A percentile compares a stretch with the other conserved stretches of the same genome.
These are phyloP conservation scores for Quercus robur DNA, from an alignment of 306 rosid species.

Conservation along the genomic window DNA sequence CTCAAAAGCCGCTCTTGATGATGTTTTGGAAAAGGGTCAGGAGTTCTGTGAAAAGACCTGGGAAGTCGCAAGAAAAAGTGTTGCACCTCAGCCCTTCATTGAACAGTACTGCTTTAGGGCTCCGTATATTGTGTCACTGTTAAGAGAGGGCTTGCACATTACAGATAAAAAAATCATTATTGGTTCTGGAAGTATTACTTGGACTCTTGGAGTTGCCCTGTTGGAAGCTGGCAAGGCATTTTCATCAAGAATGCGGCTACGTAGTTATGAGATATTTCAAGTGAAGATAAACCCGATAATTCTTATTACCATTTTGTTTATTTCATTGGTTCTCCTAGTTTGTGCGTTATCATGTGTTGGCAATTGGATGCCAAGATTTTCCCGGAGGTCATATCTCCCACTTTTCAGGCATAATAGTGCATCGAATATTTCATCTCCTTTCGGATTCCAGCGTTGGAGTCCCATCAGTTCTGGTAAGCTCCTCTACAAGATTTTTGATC, in stretches of 20 bases:
- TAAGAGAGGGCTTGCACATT: constrained; percentile 91
- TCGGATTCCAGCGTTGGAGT: constrained; percentile 81
- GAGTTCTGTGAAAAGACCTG: constrained; percentile 73
- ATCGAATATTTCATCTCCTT: constrained; percentile 68
- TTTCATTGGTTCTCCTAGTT: constrained; percentile 61
- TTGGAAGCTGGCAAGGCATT: constrained; percentile 83
- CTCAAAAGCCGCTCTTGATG: constrained; percentile 76
- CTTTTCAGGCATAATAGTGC: constrained; percentile 64
- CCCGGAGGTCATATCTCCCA: constrained; percentile 74
- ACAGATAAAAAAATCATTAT: constrained; percentile 61
- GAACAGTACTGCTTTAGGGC: constrained; percentile 99
- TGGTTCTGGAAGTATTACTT: constrained; percentile 94
- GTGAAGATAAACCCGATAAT: constrained; percentile 61
- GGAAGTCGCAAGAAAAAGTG: constrained; percentile 81
- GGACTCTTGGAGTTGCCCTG: constrained; percentile 97
- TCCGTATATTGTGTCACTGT: constrained; percentile 72
- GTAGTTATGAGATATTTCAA: constrained; percentile 47
- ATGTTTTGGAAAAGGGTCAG: constrained; percentile 74
- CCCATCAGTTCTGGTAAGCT: constrained; percentile 74
- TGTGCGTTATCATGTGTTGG: constrained; percentile 68
- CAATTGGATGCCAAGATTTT: constrained; percentile 67
- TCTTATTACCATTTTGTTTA: constrained; percentile 51
- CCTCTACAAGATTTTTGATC: constrained; percentile 2
- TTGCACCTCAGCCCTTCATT: constrained; percentile 88
- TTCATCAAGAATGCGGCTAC: constrained; percentile 53